Percentiles rank a stretch among this genome's conserved stretches.
phyloP scores from a whole-genome alignment of 129 eudicot genomes.

The Pittosporum tobira region DNA sequence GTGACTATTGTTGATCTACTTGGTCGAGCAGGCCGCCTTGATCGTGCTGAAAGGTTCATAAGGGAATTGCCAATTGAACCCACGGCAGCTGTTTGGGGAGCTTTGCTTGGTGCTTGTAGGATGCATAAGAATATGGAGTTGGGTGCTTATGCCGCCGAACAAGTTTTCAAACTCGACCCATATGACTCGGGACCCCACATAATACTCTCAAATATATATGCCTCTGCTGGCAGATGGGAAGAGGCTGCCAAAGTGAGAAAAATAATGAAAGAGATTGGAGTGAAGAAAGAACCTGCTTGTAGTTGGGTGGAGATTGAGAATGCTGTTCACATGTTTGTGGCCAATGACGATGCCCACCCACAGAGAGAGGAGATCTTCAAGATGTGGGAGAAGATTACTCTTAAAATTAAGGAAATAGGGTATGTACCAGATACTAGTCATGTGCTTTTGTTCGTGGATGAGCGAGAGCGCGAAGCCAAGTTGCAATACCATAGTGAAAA shows the following conservation, averaged over 20 bases:
- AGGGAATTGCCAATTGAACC: slow-evolving; percentile 53
- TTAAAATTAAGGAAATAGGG: slow-evolving; percentile 56
- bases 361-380: slow-evolving; percentile 36
- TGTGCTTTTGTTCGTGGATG: slow-evolving; percentile 58
- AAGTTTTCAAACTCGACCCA: slow-evolving; percentile 69
- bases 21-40: slow-evolving; percentile 70
- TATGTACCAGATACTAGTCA: slow-evolving; percentile 78
- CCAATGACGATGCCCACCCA: slow-evolving; percentile 71
- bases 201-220: slow-evolving; percentile 56
- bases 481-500: slow-evolving; percentile 75
- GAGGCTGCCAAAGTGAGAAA: slow-evolving; percentile 72
- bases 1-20: slow-evolving; percentile 67
- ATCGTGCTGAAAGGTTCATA: slow-evolving; percentile 39
- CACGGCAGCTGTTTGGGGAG: slow-evolving; percentile 69
- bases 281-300: slow-evolving; percentile 77
- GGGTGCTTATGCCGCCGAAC: slow-evolving; percentile 74
- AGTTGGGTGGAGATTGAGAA: slow-evolving; percentile 89
- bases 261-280: slow-evolving; percentile 54
- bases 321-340: slow-evolving; percentile 68
- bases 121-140: slow-evolving; percentile 68
- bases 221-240: slow-evolving; percentile 51
- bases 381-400: slow-evolving; percentile 54
- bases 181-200: slow-evolving; percentile 71
- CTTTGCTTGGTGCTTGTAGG: slow-evolving; percentile 73
- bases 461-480: slow-evolving; percentile 56